Base-by-base conservation (phyloP, 805 yeast species). In the Teunomyces funiuensis region DNA sequence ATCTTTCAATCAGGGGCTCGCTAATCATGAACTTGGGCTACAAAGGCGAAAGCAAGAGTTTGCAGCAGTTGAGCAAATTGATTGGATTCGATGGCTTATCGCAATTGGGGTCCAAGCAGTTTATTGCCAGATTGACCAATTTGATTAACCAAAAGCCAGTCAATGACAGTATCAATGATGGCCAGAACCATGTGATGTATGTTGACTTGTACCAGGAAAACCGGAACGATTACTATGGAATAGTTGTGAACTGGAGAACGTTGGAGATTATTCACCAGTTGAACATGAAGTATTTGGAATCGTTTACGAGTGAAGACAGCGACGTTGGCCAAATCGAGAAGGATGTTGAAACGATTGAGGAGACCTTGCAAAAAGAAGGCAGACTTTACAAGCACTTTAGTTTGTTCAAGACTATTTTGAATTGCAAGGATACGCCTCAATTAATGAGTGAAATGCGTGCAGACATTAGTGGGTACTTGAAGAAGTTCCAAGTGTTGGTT, bases 221-320 rank as follows among this genome's bases (percentile, higher is more conserved):
- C 41, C 36, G 37, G n/a, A 13, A 38, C 9, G 53, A 61, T 40
- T 51, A 58, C 23, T 69, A 59, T 43, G 58, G 51, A 1, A 42
- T 63, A 3, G 28, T 69, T 2, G 50, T 57, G n/a, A 48, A 55
- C 27, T 69, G 73, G 73, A 60, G 74, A 50, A 37, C 68, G 5
- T 45, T 66, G 40, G 71, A 62, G 29, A 52, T 69, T 10, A 46
- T 61, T 11, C 58, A 65, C 42, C 60, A 62, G 43, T 51, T 69
- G 39, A 66, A 58, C 39, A 40, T 59, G 16, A 49, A 44, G n/a
- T 66, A 60, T 39, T 54, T 68, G 44, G 52, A 52, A 15, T 13
- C 37, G 39, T 13, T 48, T 6, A 44, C 41, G n/a, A 23, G 19
- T 10, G 25, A 45, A 10, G 41, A 47, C 19, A 28, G 45, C 5